phyloP scores from a whole-genome alignment of 352 stramenopile genomes.

The Globisporangium nodosum region DNA sequence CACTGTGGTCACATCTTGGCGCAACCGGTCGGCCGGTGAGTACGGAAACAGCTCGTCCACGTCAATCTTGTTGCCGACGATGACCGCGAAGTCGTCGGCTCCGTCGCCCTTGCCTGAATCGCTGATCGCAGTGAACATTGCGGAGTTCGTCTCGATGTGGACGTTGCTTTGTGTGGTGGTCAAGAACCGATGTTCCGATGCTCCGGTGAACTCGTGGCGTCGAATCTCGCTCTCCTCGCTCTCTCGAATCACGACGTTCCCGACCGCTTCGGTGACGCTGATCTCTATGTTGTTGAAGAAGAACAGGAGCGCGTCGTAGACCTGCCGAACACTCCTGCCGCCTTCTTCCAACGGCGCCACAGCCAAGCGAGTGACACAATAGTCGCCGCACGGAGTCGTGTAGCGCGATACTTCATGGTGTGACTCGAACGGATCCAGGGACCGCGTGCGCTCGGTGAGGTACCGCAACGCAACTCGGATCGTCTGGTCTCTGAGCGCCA shows the following conservation, averaged over 20 bases:
- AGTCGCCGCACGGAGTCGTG: conserved; percentile 34
- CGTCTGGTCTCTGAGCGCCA: background rate
- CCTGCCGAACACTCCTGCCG: conserved; percentile 27
- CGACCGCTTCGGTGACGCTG: conserved; percentile 48
- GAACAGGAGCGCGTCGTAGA: conserved; percentile 52
- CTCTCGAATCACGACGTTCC: conserved; percentile 47
- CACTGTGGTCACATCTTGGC: conserved; percentile 30
- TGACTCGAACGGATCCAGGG: conserved; percentile 18
- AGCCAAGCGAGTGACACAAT: conserved; percentile 48
- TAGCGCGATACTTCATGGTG: conserved; percentile 41
- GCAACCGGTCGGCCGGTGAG: conserved; percentile 23
- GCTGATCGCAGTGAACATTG: conserved; percentile 32
- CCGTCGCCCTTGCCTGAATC: conserved; percentile 11
- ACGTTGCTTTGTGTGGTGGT: conserved; percentile 27
- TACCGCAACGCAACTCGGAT: conserved; percentile 18
- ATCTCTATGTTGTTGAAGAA: conserved; percentile 58
- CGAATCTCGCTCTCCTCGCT: conserved; percentile 35
- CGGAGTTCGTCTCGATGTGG: conserved; percentile 45
- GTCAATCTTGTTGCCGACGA: conserved; percentile 39
- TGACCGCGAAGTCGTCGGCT: conserved; percentile 23
- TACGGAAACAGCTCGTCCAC: conserved; percentile 51
- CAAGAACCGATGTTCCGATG: conserved; percentile 45
- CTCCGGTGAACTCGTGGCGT: conserved; percentile 19
- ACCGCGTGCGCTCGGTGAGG: conserved; percentile 18
- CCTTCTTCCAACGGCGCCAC: conserved; percentile 36